Percentiles rank a stretch among this genome's conserved stretches.
Conservation (phyloP, 305 asterid species). For the Fraxinus xanthoxyloides region DNA sequence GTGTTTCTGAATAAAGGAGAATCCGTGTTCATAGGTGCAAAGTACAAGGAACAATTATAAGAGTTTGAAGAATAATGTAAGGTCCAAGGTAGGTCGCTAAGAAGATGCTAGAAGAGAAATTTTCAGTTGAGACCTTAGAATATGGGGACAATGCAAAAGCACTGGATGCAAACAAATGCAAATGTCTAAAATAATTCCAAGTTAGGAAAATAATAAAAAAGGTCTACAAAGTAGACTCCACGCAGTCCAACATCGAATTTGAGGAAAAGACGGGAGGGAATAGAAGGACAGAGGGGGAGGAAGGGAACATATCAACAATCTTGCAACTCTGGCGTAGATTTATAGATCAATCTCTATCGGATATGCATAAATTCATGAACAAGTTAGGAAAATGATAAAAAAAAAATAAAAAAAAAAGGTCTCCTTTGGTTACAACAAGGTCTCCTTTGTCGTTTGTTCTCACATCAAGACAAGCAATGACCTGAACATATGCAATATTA, state of each 20-base stretch:
- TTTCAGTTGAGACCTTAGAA: not conserved
- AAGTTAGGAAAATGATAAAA: too few relatives aligned
- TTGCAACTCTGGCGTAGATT: not conserved
- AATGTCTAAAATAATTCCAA: not conserved
- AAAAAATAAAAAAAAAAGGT: too few relatives aligned
- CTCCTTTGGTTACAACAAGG: constrained; percentile 97
- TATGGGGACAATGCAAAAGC: not conserved
- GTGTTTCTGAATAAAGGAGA: not conserved
- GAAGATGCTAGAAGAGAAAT: not conserved
- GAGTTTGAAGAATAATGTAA: not conserved
- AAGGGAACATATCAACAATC: not conserved
- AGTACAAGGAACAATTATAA: not conserved
- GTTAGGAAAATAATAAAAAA: not conserved
- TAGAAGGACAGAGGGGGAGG: not conserved
- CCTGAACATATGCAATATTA: too few relatives aligned
- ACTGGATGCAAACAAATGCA: not conserved
- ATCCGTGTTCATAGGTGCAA: not conserved
- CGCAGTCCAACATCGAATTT: not conserved
- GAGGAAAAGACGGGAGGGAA: not conserved
- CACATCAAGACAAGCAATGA: constrained; percentile 98
- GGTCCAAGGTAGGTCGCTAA: not conserved
- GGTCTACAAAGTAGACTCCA: not conserved
- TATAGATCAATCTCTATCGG: not conserved
- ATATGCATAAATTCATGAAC: not conserved
- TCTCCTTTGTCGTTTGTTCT: constrained; percentile 89